Base-by-base conservation (phyloP, 371 early-diverging fungal species). In the Encephalitozoon hellem region DNA sequence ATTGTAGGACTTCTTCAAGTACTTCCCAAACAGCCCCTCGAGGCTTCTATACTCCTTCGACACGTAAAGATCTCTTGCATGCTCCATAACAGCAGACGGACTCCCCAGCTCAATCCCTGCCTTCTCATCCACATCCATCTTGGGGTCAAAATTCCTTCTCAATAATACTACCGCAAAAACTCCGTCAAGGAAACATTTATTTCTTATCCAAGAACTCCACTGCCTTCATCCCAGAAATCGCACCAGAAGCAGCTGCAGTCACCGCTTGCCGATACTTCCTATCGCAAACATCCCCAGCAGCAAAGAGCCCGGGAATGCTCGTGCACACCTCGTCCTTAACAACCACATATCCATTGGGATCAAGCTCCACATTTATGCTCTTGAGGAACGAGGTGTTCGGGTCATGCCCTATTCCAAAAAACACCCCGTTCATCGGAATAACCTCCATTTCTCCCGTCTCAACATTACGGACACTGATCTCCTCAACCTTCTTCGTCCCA, bases 261-360 rank as follows among this genome's bases (percentile, higher is more conserved):
- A 88, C 87, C 11, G 90, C 91, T 84, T 91, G 91, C 78, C 95
- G 89, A 86, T 95, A 96, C 49, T 86, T 89, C 85, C 90, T 91
- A 84, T 96, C 97, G 85, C 93, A 93, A 43, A 95, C 95, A 88
- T 97, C 97, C 73, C 98, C 98, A 53, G 91, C 91, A 77, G 95
- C 97, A 87, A 94, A 96, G 42, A 97, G 88, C 71, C 96, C 98
- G 59, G 86, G 86, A 59, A 94, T 82, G 79, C 85, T 90, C 65
- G 96, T 96, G 47, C 87, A 79, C 52, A 90, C 89, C 28, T 81
- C 26, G 42, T 91, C 90, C 53, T 89, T 82, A 32, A 91, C 90
- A 78, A 89, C 69, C 74, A 97, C 88, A 85, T 96, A 97, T 69
- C 94, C 93, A 69, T 90, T 90, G 54, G 87, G 87, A 85, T 93